Evolutionary conservation across 768 basidiomycete species (phyloP).

Genomic region (Boletus rubroflammeus): DNA sequence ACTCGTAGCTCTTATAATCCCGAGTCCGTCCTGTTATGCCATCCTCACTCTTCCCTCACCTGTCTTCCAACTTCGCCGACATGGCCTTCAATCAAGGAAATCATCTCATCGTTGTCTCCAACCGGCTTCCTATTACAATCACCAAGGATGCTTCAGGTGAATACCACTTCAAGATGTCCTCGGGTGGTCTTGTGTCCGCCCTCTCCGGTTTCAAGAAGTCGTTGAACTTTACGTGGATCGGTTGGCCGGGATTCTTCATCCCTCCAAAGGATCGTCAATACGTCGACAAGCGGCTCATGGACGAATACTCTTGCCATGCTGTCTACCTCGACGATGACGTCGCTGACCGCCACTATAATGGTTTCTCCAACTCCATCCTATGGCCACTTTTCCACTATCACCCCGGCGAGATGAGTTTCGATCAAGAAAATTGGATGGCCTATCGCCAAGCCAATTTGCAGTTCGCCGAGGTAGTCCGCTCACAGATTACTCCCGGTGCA

Average conservation of each 20-base stretch:
- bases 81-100: slow-evolving; percentile 50
- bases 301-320: slow-evolving; percentile 95
- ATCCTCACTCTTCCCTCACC: slow-evolving; percentile 25
- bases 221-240: slow-evolving; percentile 97
- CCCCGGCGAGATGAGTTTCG: slow-evolving; percentile 99
- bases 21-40: slow-evolving; percentile 15
- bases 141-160: slow-evolving; percentile 88
- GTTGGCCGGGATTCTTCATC: slow-evolving; percentile 93
- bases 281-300: slow-evolving; percentile 89
- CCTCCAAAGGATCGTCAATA: slow-evolving; percentile 86
- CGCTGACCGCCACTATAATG: slow-evolving; percentile 97
- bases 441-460: slow-evolving; percentile 95
- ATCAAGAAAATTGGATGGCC: slow-evolving; percentile 96
- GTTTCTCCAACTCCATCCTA: slow-evolving; percentile 98
- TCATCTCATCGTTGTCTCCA: slow-evolving; percentile 93
- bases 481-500: slow-evolving; percentile 75
- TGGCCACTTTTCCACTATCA: slow-evolving; percentile 99
- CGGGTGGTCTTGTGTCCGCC: slow-evolving; percentile 95
- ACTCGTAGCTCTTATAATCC: slow-evolving; percentile 29
- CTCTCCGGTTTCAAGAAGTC: slow-evolving; percentile 98
- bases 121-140: slow-evolving; percentile 94
- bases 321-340: slow-evolving; percentile 98
- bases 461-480: slow-evolving; percentile 86
- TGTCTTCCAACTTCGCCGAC: slow-evolving; percentile 27
- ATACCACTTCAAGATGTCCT: slow-evolving; percentile 99